These are phyloP conservation scores for Allium sativum DNA, from an alignment of 106 monocot species.

Conservation along the genomic window DNA sequence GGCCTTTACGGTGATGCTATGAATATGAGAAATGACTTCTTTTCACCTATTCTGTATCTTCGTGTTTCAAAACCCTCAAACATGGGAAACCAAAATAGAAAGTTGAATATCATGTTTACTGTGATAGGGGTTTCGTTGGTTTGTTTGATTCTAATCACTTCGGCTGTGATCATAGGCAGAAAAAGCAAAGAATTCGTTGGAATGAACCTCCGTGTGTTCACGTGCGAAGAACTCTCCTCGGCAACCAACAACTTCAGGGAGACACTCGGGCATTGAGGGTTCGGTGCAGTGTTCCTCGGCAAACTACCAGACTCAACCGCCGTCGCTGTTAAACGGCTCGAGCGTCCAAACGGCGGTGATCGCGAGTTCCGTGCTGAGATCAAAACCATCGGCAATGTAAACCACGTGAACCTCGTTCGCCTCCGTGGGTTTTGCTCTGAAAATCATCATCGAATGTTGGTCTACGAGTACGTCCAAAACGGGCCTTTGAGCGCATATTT, in stretches of 20 bases:
- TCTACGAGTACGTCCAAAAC: constrained; percentile 50
- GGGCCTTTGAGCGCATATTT: constrained; percentile 45
- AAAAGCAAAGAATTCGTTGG: not conserved
- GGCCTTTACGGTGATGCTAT: constrained; percentile 23
- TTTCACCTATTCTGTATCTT: constrained; percentile 15
- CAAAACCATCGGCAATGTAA: constrained; percentile 45
- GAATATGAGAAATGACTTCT: constrained; percentile 31
- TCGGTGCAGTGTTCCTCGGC: constrained; percentile 50
- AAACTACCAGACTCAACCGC: constrained; percentile 19
- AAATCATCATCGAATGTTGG: constrained; percentile 36
- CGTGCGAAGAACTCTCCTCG: constrained; percentile 35
- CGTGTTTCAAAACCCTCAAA: constrained; percentile 3
- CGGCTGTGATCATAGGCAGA: not conserved
- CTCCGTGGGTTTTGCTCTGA: constrained; percentile 58
- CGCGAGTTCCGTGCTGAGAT: constrained; percentile 55
- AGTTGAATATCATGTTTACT: not conserved
- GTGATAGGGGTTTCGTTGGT: constrained; percentile 7
- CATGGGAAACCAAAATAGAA: constrained; percentile 4
- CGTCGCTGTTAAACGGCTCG: constrained; percentile 56
- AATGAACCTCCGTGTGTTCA: constrained; percentile 26
- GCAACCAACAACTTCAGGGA: constrained; percentile 40
- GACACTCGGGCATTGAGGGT: constrained; percentile 47
- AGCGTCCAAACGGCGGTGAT: constrained; percentile 35
- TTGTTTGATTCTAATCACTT: not conserved
- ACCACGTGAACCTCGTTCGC: constrained; percentile 57